Base-by-base conservation (phyloP, 179 eudicot genomes). In the Beta lomatogona region DNA sequence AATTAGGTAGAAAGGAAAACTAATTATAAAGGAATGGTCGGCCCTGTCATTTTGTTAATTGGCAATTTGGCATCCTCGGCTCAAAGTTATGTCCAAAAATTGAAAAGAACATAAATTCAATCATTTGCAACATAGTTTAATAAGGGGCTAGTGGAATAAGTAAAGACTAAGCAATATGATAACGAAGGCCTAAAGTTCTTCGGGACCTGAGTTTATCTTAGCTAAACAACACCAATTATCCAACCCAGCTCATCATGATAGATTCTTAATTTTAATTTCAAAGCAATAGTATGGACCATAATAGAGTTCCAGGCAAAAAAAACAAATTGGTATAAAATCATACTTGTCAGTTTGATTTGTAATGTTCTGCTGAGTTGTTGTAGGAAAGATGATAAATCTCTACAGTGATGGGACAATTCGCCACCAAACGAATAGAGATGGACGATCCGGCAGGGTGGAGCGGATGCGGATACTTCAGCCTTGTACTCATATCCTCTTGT, bases 121-220 rank as follows among this genome's bases (percentile, higher is more conserved):
- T 25, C 28, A 25, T 81, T 80, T 73, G 61, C 58, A 11, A 22
- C 15, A 6, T 71, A 45, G 69, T 58, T 60, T 78, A 60, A 73
- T 41, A 75, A 22, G 82, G 76, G 65, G 19, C 18, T 48, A 18
- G 54, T 75, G 79, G 68, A 69, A 82, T 79, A 67, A 58, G 89
- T 84, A 76, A 82, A 73, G 87, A 57, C 53, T 76, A 86, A 86
- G 87, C 83, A 86, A 58, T 19, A 59, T 25, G 31, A 60, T n/a
- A 19, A 79, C 22, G 45, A 64, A 46, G 44, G 81, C 64, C 68
- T 76, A 46, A 36, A 50, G 55, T 73, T 73, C 21, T 54, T 13
- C 4, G 44, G 41, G 61, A 36, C 4, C 21, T 7, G 76, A 71
- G n/a, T 72, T 72, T 6, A 22, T 64, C 12, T 73, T 54, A 52